These are phyloP conservation scores for Metschnikowia shivogae DNA, from an alignment of 805 yeast species.

Conservation along the genomic window DNA sequence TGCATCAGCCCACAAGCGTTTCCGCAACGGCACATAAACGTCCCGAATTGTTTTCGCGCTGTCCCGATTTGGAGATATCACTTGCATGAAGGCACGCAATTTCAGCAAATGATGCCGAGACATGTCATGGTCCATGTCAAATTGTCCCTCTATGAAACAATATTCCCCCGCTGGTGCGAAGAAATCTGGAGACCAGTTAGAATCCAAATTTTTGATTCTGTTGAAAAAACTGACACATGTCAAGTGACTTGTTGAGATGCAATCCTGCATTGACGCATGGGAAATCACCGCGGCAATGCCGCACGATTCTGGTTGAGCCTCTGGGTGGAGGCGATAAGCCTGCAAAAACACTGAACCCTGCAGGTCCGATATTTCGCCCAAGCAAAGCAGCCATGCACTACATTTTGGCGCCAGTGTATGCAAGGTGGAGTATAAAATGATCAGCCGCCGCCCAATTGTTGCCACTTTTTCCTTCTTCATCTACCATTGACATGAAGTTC, in stretches of 20 bases:
- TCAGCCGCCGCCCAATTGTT: neutral
- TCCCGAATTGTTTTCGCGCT: neutral
- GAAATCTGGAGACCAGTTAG: no score
- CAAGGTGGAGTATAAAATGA: neutral
- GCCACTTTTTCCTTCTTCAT: neutral
- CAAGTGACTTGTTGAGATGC: no score
- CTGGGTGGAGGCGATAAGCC: neutral
- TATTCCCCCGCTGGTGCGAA: no score
- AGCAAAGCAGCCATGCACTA: neutral
- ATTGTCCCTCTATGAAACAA: neutral
- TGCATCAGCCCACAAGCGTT: neutral
- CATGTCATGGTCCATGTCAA: neutral
- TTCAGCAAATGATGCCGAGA: neutral
- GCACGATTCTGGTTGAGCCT: neutral
- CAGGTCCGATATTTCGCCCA: neutral
- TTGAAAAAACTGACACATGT: no score
- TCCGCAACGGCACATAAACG: neutral
- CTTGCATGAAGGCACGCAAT: neutral
- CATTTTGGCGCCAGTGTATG: neutral
- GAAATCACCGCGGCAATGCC: neutral
- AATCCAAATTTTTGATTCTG: no score
- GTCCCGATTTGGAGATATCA: neutral
- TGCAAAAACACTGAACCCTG: neutral
- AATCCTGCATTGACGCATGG: neutral
- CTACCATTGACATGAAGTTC: slow-evolving; percentile 17